These are phyloP conservation scores for Senna tora DNA, from an alignment of 306 rosid species.

Conservation along the genomic window DNA sequence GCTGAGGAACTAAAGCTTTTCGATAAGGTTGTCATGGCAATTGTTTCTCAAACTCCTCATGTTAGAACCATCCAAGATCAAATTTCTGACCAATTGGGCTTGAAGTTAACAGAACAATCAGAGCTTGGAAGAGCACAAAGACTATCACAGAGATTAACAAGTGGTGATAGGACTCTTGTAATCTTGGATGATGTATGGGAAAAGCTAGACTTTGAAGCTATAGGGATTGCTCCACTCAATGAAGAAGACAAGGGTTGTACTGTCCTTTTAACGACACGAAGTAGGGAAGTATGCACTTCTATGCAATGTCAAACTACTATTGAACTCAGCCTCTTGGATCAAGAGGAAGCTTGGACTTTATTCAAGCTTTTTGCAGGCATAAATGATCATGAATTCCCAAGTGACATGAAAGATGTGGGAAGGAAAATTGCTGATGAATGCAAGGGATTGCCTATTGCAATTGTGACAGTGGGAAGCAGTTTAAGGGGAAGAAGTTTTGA, in stretches of 20 bases:
- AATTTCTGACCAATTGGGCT: slow-evolving; percentile 21
- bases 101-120: background rate
- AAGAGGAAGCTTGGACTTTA: slow-evolving; percentile 35
- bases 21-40: slow-evolving; percentile 27
- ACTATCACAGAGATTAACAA: slow-evolving; percentile 16
- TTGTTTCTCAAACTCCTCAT: slow-evolving; percentile 16
- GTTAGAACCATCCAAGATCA: slow-evolving; percentile 29
- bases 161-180: slow-evolving; percentile 6
- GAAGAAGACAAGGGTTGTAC: slow-evolving; percentile 3
- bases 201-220: slow-evolving; percentile 21
- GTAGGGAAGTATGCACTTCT: slow-evolving; percentile 9
- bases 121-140: slow-evolving; percentile 20
- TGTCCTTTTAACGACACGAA: slow-evolving; percentile 9
- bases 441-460: slow-evolving; percentile 29
- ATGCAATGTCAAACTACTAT: slow-evolving; percentile 17
- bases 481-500: background rate
- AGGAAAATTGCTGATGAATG: slow-evolving; percentile 10
- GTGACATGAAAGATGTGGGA: slow-evolving; percentile 4
- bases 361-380: slow-evolving; percentile 3
- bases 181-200: slow-evolving; percentile 35
- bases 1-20: slow-evolving; percentile 23
- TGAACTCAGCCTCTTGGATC: background rate
- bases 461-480: slow-evolving; percentile 22
- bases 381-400: background rate
- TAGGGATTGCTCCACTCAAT: slow-evolving; percentile 11